A percentile compares a stretch with the other conserved stretches of the same genome.
phyloP scores from a whole-genome alignment of 2,329 filamentous ascomycete species.

The Didymella pomorum region DNA sequence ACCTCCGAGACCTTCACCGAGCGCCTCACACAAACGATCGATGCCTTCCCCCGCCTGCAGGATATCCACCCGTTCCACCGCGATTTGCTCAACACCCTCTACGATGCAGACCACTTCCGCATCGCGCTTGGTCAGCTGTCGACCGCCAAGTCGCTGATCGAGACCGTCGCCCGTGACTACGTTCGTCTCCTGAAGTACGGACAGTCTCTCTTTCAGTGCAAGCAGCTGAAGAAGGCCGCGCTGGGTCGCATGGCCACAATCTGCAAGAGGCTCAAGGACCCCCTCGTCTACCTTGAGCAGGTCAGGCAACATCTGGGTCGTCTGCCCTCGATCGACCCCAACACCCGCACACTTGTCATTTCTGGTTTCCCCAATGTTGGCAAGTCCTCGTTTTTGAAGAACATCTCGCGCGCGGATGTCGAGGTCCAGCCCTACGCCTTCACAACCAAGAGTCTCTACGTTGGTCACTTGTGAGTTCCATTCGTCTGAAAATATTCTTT shows the following conservation, averaged over 20 bases:
- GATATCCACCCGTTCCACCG: constrained; percentile 96
- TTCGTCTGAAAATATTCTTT: constrained; percentile 73
- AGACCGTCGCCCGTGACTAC: constrained; percentile 95
- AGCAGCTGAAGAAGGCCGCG: constrained; percentile 95
- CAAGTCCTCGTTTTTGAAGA: constrained; percentile 94
- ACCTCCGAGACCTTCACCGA: constrained; percentile 96
- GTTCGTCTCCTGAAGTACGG: constrained; percentile 96
- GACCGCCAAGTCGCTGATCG: constrained; percentile 94
- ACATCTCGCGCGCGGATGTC: constrained; percentile 91
- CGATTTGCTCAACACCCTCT: constrained; percentile 92
- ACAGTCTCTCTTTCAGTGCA: constrained; percentile 91
- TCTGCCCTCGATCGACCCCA: constrained; percentile 98
- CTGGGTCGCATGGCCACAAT: constrained; percentile 98
- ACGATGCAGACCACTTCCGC: constrained; percentile 71
- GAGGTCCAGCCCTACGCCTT: constrained; percentile 98
- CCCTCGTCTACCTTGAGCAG: constrained; percentile 93
- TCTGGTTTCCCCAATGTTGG: constrained; percentile 93
- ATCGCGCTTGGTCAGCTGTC: constrained; percentile 96
- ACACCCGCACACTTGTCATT: constrained; percentile 93
- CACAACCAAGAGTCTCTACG: constrained; percentile 96
- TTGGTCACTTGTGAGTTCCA: constrained; percentile 76
- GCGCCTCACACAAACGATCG: constrained; percentile 88
- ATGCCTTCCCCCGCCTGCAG: constrained; percentile 85
- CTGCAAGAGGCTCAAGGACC: constrained; percentile 92
- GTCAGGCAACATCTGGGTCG: constrained; percentile 95